These are phyloP conservation scores for Diaporthe vaccinii DNA, from an alignment of 2,329 filamentous ascomycete species.

Conservation along the genomic window DNA sequence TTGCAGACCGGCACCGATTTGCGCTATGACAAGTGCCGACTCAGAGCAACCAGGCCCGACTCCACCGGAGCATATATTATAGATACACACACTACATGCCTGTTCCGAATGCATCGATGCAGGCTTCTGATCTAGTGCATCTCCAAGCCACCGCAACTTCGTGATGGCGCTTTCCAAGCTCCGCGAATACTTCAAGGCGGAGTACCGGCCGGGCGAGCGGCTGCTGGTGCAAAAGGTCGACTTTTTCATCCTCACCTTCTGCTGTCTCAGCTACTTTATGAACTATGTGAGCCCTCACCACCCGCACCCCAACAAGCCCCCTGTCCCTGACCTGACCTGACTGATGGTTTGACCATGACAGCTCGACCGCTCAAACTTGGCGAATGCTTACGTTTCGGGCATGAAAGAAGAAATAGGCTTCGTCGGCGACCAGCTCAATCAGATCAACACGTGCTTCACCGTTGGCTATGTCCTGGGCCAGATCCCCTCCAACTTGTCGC, in stretches of 20 bases:
- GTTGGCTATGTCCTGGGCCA: conserved; percentile 64
- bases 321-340: neutral
- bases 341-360: conserved; percentile 41
- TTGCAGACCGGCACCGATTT: neutral
- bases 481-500: conserved; percentile 71
- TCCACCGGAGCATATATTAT: neutral
- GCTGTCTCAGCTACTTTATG: conserved; percentile 70
- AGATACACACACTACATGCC: neutral
- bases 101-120: neutral
- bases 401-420: conserved; percentile 66
- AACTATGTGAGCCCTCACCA: conserved; percentile 17
- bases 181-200: conserved; percentile 51
- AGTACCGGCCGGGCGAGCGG: conserved; percentile 55
- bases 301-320: neutral
- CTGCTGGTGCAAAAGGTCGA: conserved; percentile 69
- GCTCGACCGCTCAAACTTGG: conserved; percentile 65
- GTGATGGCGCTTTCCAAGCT: conserved; percentile 38
- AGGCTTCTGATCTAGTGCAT: neutral
- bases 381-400: conserved; percentile 68
- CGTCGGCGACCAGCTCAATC: conserved; percentile 62
- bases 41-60: neutral
- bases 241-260: conserved; percentile 75
- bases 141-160: neutral
- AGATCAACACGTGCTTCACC: conserved; percentile 66
- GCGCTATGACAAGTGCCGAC: conserved; percentile 22